Evolutionary conservation across 805 yeast species (phyloP).

Genomic region (Yarrowia sp.): DNA sequence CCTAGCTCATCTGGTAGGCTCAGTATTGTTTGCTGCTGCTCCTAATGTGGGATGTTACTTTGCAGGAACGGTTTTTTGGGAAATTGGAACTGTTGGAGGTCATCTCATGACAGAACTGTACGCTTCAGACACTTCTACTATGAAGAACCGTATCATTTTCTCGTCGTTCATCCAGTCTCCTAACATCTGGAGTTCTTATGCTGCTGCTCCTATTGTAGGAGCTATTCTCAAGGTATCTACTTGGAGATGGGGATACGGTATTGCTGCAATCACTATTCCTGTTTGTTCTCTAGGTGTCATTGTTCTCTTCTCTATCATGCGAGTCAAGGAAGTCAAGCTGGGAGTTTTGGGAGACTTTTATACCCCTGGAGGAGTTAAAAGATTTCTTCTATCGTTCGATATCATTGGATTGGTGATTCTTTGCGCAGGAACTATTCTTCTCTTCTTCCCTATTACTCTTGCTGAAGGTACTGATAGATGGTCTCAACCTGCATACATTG

Average conservation of each 20-base stretch:
- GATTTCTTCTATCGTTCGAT: neutral
- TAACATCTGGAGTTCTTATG: slow-evolving; percentile 3
- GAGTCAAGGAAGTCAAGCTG: neutral
- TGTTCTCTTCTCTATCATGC: neutral
- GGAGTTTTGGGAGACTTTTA: neutral
- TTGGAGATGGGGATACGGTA: slow-evolving; percentile 55
- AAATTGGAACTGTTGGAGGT: slow-evolving; percentile 13
- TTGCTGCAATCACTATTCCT: slow-evolving; percentile 48
- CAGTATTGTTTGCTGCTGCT: neutral
- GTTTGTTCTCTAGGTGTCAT: slow-evolving; percentile 22
- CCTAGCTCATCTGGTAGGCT: neutral
- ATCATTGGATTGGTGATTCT: neutral
- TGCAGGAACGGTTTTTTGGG: slow-evolving; percentile 3
- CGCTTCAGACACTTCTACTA: slow-evolving; percentile 11
- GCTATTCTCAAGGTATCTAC: slow-evolving; percentile 41
- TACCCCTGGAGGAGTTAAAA: neutral
- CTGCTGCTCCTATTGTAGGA: slow-evolving; percentile 4
- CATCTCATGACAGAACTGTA: slow-evolving; percentile 19
- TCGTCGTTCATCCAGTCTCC: slow-evolving; percentile 12
- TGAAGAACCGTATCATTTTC: neutral
- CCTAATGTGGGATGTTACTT: slow-evolving; percentile 14
- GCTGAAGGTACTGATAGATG: slow-evolving; percentile 10
- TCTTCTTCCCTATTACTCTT: slow-evolving; percentile 17
- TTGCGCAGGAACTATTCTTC: neutral
- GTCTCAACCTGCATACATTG: neutral